Evolutionary conservation across 495 filamentous ascomycete genomes (phyloP).

Genomic region (Hypoxylon rickii): DNA sequence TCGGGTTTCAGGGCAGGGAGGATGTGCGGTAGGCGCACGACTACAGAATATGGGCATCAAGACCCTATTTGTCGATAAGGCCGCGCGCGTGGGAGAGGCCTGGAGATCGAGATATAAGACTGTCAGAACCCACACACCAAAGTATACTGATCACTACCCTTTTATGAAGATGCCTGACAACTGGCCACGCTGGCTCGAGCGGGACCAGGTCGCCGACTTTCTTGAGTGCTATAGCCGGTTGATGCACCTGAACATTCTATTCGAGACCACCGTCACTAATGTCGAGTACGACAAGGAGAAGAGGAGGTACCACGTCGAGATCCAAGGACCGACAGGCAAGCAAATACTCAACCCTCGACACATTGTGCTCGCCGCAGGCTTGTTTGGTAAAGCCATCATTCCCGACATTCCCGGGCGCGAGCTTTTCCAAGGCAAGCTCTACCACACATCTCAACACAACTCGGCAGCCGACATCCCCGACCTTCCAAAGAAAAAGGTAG

Average conservation of each 20-base stretch:
- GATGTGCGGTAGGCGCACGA: not conserved
- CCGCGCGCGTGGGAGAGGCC: not conserved
- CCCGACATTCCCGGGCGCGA: not conserved
- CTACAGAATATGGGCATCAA: not conserved
- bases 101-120: not conserved
- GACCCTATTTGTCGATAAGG: not conserved
- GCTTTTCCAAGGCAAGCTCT: not conserved
- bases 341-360: not conserved
- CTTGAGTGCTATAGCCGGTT: not conserved
- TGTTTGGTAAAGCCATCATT: not conserved
- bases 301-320: not conserved
- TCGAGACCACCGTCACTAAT: not conserved
- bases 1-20: not conserved
- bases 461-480: not conserved
- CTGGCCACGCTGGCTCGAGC: not conserved
- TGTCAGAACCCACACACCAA: not conserved
- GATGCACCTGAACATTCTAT: not conserved
- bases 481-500: not conserved
- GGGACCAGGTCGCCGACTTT: not conserved
- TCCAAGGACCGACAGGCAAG: not conserved
- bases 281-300: not conserved
- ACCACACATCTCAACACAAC: not conserved
- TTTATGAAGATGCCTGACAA: not conserved
- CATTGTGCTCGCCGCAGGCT: not conserved
- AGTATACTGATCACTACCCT: not conserved